phyloP scores from a whole-genome alignment of 495 filamentous ascomycete species.

The Penicillium diatomitis region DNA sequence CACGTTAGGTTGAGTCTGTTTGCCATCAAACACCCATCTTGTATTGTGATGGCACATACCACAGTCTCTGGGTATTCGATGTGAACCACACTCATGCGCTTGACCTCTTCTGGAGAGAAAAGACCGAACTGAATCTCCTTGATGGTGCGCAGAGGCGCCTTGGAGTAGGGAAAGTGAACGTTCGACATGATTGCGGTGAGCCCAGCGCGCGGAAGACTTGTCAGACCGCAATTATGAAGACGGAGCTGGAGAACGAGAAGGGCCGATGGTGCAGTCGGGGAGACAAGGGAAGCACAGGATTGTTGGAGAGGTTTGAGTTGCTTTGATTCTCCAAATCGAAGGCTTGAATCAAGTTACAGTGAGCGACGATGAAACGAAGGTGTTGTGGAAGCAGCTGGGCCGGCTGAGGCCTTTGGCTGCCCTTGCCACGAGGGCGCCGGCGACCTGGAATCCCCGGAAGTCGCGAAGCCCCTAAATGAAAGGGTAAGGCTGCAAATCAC shows the following conservation, averaged over 20 bases:
- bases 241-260: slow-evolving; percentile 1
- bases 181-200: slow-evolving; percentile 68
- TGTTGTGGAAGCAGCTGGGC: slow-evolving; percentile 32
- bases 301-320: not conserved
- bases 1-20: slow-evolving; percentile 2
- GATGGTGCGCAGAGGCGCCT: slow-evolving; percentile 89
- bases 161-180: slow-evolving; percentile 82
- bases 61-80: slow-evolving; percentile 96
- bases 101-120: slow-evolving; percentile 93
- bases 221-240: slow-evolving; percentile 4
- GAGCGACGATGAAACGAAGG: slow-evolving; percentile 30
- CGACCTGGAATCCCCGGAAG: slow-evolving; percentile 34
- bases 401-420: slow-evolving; percentile 43
- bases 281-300: slow-evolving; percentile 8
- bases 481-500: slow-evolving; percentile 16
- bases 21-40: too few species aligned
- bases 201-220: slow-evolving; percentile 11
- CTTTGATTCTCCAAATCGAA: too few species aligned
- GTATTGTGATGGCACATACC: slow-evolving; percentile 38
- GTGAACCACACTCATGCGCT: slow-evolving; percentile 88
- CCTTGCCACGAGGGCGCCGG: slow-evolving; percentile 48
- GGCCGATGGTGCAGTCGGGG: slow-evolving; percentile 3
- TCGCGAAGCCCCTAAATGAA: slow-evolving; percentile 32
- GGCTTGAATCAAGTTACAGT: slow-evolving; percentile 3
- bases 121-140: slow-evolving; percentile 99